Conservation (phyloP, 148 eudicot species). For the Camellia lanceoleosa region DNA sequence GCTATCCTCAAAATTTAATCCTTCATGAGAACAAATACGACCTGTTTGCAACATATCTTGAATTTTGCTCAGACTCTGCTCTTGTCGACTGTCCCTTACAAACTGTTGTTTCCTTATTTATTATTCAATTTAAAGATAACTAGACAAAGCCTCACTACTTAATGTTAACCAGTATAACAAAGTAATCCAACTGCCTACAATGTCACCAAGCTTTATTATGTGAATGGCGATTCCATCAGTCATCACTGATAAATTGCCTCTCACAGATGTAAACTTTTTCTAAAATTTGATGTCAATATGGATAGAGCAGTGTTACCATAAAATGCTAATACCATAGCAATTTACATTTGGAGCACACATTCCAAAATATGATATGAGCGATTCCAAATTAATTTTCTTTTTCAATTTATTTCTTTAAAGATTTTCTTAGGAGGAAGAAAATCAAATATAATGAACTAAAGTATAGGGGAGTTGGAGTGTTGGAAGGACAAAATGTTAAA, state of each 20-base stretch:
- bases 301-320: too few relatives aligned
- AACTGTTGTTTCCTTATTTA: neutral
- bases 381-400: too few relatives aligned
- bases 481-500: too few relatives aligned
- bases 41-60: neutral
- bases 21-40: neutral
- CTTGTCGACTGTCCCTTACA: neutral
- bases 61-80: neutral
- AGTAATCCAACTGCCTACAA: too few relatives aligned
- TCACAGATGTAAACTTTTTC: neutral
- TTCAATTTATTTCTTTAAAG: too few relatives aligned
- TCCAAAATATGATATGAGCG: too few relatives aligned
- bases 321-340: too few relatives aligned
- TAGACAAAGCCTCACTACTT: neutral
- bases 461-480: too few relatives aligned
- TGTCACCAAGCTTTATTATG: neutral
- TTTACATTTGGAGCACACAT: too few relatives aligned
- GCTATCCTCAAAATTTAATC: neutral
- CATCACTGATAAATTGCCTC: neutral
- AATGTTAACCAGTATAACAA: too few relatives aligned
- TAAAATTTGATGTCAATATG: neutral
- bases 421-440: too few relatives aligned
- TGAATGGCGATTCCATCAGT: neutral
- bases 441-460: too few relatives aligned
- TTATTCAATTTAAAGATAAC: neutral